Percentiles rank a stretch among this genome's conserved stretches.
Conservation (phyloP, 768 basidiomycete species). For the Termitomyces sp. region DNA sequence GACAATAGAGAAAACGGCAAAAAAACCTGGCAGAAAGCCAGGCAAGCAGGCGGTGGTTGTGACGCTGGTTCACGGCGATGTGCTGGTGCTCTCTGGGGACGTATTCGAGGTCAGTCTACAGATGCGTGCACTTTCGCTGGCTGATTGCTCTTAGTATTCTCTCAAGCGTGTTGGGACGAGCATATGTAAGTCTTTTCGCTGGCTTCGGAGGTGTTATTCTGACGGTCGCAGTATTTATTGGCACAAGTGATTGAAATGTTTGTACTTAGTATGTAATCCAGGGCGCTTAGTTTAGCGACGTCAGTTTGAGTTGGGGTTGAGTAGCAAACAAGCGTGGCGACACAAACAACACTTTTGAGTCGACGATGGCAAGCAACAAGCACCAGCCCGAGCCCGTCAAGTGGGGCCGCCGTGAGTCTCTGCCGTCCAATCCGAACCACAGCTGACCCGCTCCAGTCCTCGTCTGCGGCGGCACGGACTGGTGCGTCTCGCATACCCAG, state of each 20-base stretch:
- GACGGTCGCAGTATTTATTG: conserved; percentile 12
- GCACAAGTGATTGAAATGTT: neutral
- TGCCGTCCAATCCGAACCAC: neutral
- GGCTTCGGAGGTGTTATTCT: neutral
- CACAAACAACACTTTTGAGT: conserved; percentile 6
- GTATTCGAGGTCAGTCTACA: conserved; percentile 32
- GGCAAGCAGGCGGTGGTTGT: conserved; percentile 18
- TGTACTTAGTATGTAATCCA: neutral
- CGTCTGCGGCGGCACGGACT: conserved; percentile 84
- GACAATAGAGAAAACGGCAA: neutral
- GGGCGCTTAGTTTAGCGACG: neutral
- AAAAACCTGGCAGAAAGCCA: neutral
- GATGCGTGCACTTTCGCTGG: neutral
- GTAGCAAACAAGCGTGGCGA: conserved; percentile 7
- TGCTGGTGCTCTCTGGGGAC: conserved; percentile 33
- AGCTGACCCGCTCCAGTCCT: conserved; percentile 44
- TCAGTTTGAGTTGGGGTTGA: conserved; percentile 3
- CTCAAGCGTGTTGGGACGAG: conserved; percentile 38
- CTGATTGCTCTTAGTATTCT: conserved; percentile 28
- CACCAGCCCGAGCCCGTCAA: conserved; percentile 1
- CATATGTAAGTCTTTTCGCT: conserved; percentile 28
- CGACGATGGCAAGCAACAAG: conserved; percentile 10
- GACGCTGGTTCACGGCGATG: conserved; percentile 39
- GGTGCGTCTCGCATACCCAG: conserved; percentile 41
- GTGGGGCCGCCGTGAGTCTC: conserved; percentile 12